These are phyloP conservation scores for Kodamaea fukazawae DNA, from an alignment of 805 yeast species.

Conservation along the genomic window DNA sequence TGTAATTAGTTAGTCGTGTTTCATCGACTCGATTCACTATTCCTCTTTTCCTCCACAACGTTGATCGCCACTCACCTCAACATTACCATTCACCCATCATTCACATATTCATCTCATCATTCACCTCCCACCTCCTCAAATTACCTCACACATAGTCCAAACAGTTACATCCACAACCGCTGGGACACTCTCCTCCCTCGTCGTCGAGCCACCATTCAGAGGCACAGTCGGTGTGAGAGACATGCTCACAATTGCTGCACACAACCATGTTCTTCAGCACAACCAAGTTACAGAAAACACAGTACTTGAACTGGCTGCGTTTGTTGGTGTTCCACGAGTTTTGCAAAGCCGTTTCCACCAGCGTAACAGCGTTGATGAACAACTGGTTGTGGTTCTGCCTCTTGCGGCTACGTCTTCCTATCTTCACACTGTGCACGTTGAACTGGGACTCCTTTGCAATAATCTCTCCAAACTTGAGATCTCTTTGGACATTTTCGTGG, in stretches of 20 bases:
- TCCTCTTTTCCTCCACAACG: too few relatives aligned
- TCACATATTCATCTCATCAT: too few relatives aligned
- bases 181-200: conserved; percentile 57
- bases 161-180: conserved; percentile 85
- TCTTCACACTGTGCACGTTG: conserved; percentile 35
- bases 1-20: too few relatives aligned
- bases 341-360: conserved; percentile 19
- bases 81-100: too few relatives aligned
- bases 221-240: conserved; percentile 77
- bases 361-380: conserved; percentile 24
- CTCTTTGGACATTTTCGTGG: conserved; percentile 13
- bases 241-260: conserved; percentile 76
- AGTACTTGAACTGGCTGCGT: conserved; percentile 37
- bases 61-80: too few relatives aligned
- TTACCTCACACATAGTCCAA: conserved; percentile 22
- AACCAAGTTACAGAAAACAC: conserved; percentile 64
- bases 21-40: too few relatives aligned
- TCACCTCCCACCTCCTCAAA: too few relatives aligned
- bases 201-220: conserved; percentile 67
- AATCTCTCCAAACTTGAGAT: too few relatives aligned
- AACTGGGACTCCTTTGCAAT: conserved; percentile 16
- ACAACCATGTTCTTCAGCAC: conserved; percentile 59
- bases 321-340: conserved; percentile 33
- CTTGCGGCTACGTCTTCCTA: conserved; percentile 26
- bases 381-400: conserved; percentile 19